Conservation (phyloP, 345 rosid genomes). For the Moringa oleifera region DNA sequence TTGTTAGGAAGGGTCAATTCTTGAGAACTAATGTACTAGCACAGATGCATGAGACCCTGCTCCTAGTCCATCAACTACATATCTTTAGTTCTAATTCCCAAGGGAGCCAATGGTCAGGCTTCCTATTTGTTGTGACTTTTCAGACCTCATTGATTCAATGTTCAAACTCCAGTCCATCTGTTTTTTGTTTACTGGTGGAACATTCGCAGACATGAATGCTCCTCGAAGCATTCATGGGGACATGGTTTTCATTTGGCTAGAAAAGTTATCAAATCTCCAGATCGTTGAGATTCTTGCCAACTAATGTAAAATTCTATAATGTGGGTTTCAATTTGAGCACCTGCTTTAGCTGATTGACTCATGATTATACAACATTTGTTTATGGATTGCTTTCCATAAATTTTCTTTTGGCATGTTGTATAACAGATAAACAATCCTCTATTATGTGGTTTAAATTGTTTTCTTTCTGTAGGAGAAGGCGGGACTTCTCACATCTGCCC, state of each 20-base stretch:
- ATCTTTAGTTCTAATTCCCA: neutral
- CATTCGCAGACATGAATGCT: too few relatives aligned
- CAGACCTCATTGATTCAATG: too few relatives aligned
- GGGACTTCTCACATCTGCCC: conserved; percentile 39
- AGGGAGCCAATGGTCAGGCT: neutral
- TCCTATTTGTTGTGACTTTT: neutral
- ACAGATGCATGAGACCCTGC: neutral
- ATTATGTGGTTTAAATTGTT: conserved; percentile 3
- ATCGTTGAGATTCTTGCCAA: neutral
- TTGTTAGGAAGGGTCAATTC: neutral
- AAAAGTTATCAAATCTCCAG: too few relatives aligned
- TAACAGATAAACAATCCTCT: neutral
- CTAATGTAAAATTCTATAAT: neutral
- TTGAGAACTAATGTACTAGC: neutral
- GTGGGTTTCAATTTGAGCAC: neutral
- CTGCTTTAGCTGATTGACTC: conserved; percentile 1
- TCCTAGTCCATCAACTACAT: neutral
- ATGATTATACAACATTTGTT: neutral
- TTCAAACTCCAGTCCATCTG: too few relatives aligned
- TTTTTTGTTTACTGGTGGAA: too few relatives aligned
- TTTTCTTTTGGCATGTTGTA: neutral
- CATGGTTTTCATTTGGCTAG: too few relatives aligned
- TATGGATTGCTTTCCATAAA: neutral
- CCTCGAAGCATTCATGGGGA: too few relatives aligned
- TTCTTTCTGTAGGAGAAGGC: conserved; percentile 46